These are phyloP conservation scores for Acrasis kona DNA, from an alignment of 78 protist genomes.

Conservation along the genomic window DNA sequence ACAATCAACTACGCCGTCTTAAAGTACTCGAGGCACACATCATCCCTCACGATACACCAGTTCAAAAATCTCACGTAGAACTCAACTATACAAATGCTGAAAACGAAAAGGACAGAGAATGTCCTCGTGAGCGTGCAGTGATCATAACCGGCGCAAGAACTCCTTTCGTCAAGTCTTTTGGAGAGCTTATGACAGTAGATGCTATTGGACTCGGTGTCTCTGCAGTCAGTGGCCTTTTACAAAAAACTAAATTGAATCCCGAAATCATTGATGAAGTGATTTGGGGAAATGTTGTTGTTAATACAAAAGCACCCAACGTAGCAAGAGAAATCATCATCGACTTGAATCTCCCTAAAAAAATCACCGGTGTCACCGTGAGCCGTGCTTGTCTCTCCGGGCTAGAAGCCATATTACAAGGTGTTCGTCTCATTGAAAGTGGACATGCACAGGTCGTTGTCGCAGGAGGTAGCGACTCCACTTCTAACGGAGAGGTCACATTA, in stretches of 20 bases:
- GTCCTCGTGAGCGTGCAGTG: too few species aligned
- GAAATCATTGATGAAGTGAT: constrained; percentile 14
- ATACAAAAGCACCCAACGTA: constrained; percentile 32
- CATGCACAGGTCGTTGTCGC: constrained; percentile 27
- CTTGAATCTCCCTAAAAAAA: constrained; percentile 23
- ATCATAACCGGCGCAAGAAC: constrained; percentile 18
- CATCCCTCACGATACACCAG: too few species aligned
- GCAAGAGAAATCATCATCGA: constrained; percentile 39
- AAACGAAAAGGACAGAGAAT: too few species aligned
- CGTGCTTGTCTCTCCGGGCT: constrained; percentile 84
- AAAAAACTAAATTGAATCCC: constrained; percentile 19
- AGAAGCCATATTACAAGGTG: constrained; percentile 35
- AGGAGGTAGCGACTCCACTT: constrained; percentile 28
- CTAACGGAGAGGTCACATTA: constrained; percentile 16
- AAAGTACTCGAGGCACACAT: too few species aligned
- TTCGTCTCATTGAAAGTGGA: constrained; percentile 6
- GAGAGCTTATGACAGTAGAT: constrained; percentile 12
- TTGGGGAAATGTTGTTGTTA: constrained; percentile 37
- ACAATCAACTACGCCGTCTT: too few species aligned
- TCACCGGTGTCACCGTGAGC: constrained; percentile 45
- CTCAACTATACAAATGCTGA: too few species aligned
- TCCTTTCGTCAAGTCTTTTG: constrained; percentile 35
- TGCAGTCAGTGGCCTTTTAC: constrained; percentile 20
- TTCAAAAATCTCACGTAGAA: too few species aligned
- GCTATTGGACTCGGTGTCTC: constrained; percentile 23